These are phyloP conservation scores for Niebla homalea DNA, from an alignment of 495 filamentous ascomycete genomes.

Conservation along the genomic window DNA sequence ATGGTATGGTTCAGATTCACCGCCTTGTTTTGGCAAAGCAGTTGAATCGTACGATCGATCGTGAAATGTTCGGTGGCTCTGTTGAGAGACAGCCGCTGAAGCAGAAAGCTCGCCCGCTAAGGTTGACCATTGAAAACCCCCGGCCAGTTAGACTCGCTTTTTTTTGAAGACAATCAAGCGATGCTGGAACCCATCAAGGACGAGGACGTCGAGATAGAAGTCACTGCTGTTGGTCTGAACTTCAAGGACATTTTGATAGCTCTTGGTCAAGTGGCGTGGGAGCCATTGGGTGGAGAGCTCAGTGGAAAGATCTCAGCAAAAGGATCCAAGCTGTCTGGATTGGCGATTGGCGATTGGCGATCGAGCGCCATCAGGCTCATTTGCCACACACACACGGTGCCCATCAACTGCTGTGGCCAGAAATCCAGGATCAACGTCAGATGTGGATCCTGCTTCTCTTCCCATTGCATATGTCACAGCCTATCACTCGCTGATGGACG, in stretches of 20 bases:
- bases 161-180: conserved; percentile 1
- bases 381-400: background rate
- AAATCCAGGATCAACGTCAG: conserved; percentile 14
- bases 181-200: background rate
- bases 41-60: background rate
- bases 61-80: background rate
- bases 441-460: conserved; percentile 20
- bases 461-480: conserved; percentile 18
- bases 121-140: conserved; percentile 16
- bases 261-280: conserved; percentile 25
- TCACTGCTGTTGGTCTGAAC: conserved; percentile 28
- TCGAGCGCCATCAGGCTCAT: conserved; percentile 26
- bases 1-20: conserved; percentile 1
- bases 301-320: conserved; percentile 29
- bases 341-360: conserved; percentile 30
- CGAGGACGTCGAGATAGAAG: conserved; percentile 19
- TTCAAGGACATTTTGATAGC: conserved; percentile 30
- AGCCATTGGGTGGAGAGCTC: conserved; percentile 28
- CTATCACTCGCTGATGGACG: conserved; percentile 12
- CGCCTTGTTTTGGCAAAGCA: background rate
- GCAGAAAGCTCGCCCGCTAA: conserved; percentile 15
- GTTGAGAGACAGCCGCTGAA: background rate
- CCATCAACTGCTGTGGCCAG: conserved; percentile 6
- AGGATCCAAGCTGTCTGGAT: conserved; percentile 17
- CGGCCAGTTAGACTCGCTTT: conserved; percentile 20